Evolutionary conservation across 495 filamentous ascomycete genomes (phyloP), one percentile per base, ranked within the genome.

Genomic region (Penicillium cataractarum): DNA sequence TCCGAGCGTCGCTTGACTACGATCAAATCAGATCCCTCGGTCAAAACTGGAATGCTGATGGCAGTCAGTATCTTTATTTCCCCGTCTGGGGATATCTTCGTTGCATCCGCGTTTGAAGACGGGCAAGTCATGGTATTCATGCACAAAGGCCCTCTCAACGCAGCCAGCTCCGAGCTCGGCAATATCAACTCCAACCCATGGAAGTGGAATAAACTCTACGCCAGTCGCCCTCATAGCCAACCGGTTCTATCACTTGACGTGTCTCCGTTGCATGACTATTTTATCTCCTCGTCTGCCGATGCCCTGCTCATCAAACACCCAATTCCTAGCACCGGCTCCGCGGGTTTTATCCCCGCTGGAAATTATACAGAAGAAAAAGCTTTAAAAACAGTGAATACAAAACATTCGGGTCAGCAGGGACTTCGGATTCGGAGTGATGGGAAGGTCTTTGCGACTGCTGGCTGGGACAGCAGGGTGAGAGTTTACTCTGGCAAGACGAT

Each of bases 11-110:
- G 92, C 8, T 76, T 88, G 17, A 83, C 88, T 62, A 90, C 90
- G 1, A 83, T 96, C 19, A 75, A 84, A 0, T 84, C 82, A 4
- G 80, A 84, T 33, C 74, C 77, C 39, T 60, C 75, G 15, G 78
- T 83, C 26, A 85, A 91, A 52, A 88, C 89, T 19, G 90, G 95
- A 29, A 98, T 97, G 93, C 86, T 94, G 27, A 97, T 99, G 95
- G 87, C 90, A 24, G 76, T 97, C 13, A 78, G 81, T 4, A 70
- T 97, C 9, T 83, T 90, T 61, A 59, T 71, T 0, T 66, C 69
- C 3, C 19, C 71, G 6, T 54, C 70, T 0, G 69, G 71, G 0
- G 71, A 77, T 48, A 26, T 84, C 2, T 80, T 78, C 54, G 73
- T 96, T 13, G 74, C 87, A 4, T 89, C 87, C n/a, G 95, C 90